A percentile compares a stretch with the other conserved stretches of the same genome.
phyloP scores from a whole-genome alignment of 2,329 filamentous ascomycete species.

The Monilinia aucupariae region DNA sequence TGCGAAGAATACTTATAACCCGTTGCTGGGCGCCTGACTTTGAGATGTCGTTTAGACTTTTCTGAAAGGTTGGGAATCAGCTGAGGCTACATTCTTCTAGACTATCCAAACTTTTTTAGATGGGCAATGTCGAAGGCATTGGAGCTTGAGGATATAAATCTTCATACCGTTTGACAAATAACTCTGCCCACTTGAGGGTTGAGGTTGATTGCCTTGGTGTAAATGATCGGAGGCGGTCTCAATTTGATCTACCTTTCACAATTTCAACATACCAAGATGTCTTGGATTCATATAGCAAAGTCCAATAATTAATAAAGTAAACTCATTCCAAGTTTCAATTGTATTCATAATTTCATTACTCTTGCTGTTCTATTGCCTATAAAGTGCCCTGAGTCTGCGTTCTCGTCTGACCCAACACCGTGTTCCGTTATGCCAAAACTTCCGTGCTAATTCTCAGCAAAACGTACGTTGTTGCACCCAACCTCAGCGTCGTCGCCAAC shows the following conservation, averaged over 20 bases:
- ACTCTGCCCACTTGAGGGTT: too few relatives aligned
- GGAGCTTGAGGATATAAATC: background rate
- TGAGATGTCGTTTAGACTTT: constrained; percentile 59
- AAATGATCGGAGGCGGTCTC: background rate
- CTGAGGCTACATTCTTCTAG: constrained; percentile 53
- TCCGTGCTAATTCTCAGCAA: background rate
- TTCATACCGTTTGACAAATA: too few relatives aligned
- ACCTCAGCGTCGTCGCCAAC: background rate
- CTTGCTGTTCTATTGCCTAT: background rate
- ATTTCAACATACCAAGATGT: background rate
- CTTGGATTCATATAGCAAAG: background rate
- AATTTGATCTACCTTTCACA: background rate
- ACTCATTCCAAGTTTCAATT: background rate
- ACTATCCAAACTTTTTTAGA: background rate
- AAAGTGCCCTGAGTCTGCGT: background rate
- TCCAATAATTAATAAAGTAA: background rate
- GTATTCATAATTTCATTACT: background rate
- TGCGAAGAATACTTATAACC: constrained; percentile 56
- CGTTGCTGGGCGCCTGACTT: constrained; percentile 68
- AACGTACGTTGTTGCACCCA: background rate
- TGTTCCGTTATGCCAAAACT: too few relatives aligned
- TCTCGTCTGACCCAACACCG: background rate
- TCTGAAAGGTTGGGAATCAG: constrained; percentile 67
- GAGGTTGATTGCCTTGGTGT: too few relatives aligned
- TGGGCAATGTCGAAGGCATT: background rate